Evolutionary conservation across 176 grass and related monocot species (phyloP), one percentile per base, ranked within the genome.

Genomic region (Paspalum vaginatum): DNA sequence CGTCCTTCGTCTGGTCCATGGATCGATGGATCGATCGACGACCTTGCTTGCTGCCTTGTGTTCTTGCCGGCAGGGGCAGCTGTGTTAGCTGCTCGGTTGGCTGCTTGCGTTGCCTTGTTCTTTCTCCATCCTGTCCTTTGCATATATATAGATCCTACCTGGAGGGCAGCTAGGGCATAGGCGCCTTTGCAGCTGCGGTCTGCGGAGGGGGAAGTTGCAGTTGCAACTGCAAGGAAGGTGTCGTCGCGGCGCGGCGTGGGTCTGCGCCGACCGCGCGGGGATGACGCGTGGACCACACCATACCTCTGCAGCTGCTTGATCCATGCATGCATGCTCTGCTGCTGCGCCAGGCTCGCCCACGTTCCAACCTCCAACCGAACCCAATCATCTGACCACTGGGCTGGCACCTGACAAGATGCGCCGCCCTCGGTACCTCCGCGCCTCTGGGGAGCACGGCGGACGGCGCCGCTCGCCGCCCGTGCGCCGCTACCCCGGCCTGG

Each of bases 361-460:
- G 72, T 58, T 75, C 72, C 72, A 59, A 75, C 72, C 39, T n/a
- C n/a, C n/a, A n/a, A n/a, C n/a, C n/a, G n/a, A 24, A 44, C 53
- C 20, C 52, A 57, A 57, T 74, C 52, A 74, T 57, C 52, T 5
- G 22, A 22, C 32, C 32, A 3, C 32, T 32, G 15, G 51, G 17
- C 17, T 20, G 16, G 56, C 56, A 22, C 22, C 57, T 60, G 55
- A 18, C 21, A 11, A 6, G 6, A 8, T 6, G n/a, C 6, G 52
- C 17, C 3, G 53, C 18, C 2, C 51, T 55, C 18, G 0, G 18
- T n/a, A n/a, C 53, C n/a, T 58, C 57, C 57, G 13, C 57, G 8
- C 58, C 27, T 61, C 24, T 11, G 58, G 58, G 12, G 58, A 12
- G 22, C 6, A 11, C 8, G n/a, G 18, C 18, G 2, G 8, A 32